Evolutionary conservation across 2,329 filamentous ascomycete genomes (phyloP), one percentile per base, ranked within the genome.

Genomic region (Beauveria australis): DNA sequence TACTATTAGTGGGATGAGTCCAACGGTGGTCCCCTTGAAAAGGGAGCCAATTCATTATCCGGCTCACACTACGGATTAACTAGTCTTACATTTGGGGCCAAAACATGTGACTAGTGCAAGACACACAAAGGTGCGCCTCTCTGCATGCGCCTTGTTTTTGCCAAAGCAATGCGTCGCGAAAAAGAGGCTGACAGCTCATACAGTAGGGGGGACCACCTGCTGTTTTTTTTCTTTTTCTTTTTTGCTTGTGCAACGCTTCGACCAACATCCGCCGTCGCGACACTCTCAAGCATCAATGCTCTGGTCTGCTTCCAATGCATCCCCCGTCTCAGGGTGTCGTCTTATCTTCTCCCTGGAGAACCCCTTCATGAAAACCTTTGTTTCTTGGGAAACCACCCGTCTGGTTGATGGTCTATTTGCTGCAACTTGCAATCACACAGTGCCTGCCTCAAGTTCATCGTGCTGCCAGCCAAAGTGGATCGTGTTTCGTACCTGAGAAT

Each of bases 31-130:
- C 54, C 54, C 54, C 43, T 19, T 49, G 24, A 22, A 30, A 49
- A 57, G 54, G 44, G 44, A 48, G 44, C 26, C n/a, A 56, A 44
- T 33, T 33, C 30, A 33, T 33, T 12, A 33, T 44, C 40, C 40
- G 46, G 18, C 43, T 24, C 10, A 9, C 53, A 16, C 53, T 47
- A n/a, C n/a, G n/a, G n/a, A n/a, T n/a, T n/a, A 56, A 16, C 43
- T 47, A 56, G 53, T 56, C 53, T 56, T 56, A 41, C 53, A 56
- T 37, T 56, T 48, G 53, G 53, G 10, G 22, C 53, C 28, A 37
- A 18, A 37, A 56, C 28, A 47, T 6, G 40, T 5, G 12, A 10
- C 9, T 37, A 28, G 40, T 55, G 53, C 53, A 46, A 55, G 40
- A 55, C 53, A 54, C 22, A 55, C 24, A n/a, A 44, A 55, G 41